Percentiles rank a stretch among this genome's conserved stretches.
Evolutionary conservation across 805 yeast species (phyloP).

Genomic region (Ogataea nitratoaversa): DNA sequence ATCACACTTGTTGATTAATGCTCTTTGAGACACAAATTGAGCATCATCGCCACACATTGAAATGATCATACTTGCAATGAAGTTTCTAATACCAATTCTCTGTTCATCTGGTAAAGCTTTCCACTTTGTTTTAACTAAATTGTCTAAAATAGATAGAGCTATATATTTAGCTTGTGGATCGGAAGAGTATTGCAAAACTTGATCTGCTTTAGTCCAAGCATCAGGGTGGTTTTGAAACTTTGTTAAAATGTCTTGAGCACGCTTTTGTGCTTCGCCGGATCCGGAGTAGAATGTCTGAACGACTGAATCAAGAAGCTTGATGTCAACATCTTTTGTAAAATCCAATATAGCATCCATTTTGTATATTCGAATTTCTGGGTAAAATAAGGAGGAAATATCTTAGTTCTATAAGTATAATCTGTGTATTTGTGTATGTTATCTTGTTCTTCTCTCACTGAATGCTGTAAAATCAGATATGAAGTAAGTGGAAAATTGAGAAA

Average conservation of each 20-base stretch:
- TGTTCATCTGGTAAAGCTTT: slow-evolving; percentile 85
- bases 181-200: slow-evolving; percentile 70
- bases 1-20: slow-evolving; percentile 89
- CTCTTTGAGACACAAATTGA: slow-evolving; percentile 64
- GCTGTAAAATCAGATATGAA: too few species aligned
- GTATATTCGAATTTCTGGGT: too few species aligned
- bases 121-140: slow-evolving; percentile 89
- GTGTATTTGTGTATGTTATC: too few species aligned
- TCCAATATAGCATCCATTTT: slow-evolving; percentile 85
- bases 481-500: too few species aligned
- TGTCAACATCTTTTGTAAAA: slow-evolving; percentile 79
- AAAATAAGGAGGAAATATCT: too few species aligned
- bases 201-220: slow-evolving; percentile 92
- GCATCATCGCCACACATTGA: slow-evolving; percentile 82
- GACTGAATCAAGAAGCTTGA: slow-evolving; percentile 71
- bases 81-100: slow-evolving; percentile 88
- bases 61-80: slow-evolving; percentile 89
- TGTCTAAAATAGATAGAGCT: slow-evolving; percentile 86
- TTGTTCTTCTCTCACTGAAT: too few species aligned
- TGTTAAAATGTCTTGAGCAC: slow-evolving; percentile 68
- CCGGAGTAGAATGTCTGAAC: slow-evolving; percentile 84
- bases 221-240: slow-evolving; percentile 92
- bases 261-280: slow-evolving; percentile 65
- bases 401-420: too few species aligned
- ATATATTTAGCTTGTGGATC: slow-evolving; percentile 89